Percentiles rank a stretch among this genome's conserved stretches.
Conservation (phyloP, 306 rosid species). For the Purshia tridentata region DNA sequence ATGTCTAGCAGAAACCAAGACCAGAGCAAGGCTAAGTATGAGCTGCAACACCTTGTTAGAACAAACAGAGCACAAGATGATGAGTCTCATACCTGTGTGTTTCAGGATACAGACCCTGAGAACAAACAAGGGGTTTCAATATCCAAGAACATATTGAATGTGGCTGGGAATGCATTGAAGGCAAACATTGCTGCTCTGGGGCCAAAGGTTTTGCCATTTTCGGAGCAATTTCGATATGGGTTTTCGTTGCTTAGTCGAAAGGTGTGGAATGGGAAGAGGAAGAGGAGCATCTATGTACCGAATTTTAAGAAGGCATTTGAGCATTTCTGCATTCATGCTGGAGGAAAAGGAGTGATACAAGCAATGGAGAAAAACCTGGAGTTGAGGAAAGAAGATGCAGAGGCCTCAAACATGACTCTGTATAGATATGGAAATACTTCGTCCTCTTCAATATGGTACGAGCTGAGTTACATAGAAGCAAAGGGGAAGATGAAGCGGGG, state of each 20-base stretch:
- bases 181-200: slow-evolving; percentile 48
- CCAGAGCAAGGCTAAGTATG: slow-evolving; percentile 50
- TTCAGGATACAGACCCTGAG: slow-evolving; percentile 43
- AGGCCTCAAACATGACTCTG: slow-evolving; percentile 56
- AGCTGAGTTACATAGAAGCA: slow-evolving; percentile 58
- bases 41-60: slow-evolving; percentile 45
- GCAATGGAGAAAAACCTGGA: slow-evolving; percentile 39
- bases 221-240: slow-evolving; percentile 40
- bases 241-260: slow-evolving; percentile 32
- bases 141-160: slow-evolving; percentile 44
- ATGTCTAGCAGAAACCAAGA: slow-evolving; percentile 49
- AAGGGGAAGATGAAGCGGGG: slow-evolving; percentile 56
- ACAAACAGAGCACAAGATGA: slow-evolving; percentile 60
- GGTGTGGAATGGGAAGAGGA: slow-evolving; percentile 23
- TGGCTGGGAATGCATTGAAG: slow-evolving; percentile 52
- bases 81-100: slow-evolving; percentile 43
- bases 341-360: slow-evolving; percentile 55
- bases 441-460: slow-evolving; percentile 65
- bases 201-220: slow-evolving; percentile 52
- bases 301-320: slow-evolving; percentile 53
- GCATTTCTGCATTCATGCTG: slow-evolving; percentile 64
- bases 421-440: slow-evolving; percentile 61
- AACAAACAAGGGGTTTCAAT: slow-evolving; percentile 44
- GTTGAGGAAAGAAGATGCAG: slow-evolving; percentile 40
- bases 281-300: slow-evolving; percentile 34